These are phyloP conservation scores for Rhynchospora tenuis DNA, from an alignment of 176 grass and related monocot genomes.

Conservation along the genomic window DNA sequence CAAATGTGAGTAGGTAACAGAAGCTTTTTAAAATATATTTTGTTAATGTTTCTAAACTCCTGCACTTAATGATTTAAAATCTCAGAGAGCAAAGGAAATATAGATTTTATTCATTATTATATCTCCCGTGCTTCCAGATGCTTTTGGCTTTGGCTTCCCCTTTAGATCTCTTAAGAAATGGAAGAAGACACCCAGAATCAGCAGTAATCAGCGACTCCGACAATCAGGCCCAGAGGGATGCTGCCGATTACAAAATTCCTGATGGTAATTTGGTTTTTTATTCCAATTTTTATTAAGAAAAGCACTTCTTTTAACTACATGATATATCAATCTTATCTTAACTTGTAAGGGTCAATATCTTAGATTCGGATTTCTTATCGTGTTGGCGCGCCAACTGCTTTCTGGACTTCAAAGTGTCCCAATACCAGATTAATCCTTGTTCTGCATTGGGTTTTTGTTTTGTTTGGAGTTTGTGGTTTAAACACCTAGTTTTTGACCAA, in stretches of 20 bases:
- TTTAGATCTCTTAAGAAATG: slow-evolving; percentile 40
- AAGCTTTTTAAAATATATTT: not conserved
- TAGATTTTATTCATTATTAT: not conserved
- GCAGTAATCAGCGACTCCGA: slow-evolving; percentile 11
- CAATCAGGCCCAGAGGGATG: slow-evolving; percentile 37
- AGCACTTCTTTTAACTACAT: not conserved
- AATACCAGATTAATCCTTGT: not conserved
- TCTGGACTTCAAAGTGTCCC: not conserved
- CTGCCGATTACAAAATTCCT: slow-evolving; percentile 46
- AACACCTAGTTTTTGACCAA: not conserved
- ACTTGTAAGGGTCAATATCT: not conserved
- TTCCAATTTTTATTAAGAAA: not conserved
- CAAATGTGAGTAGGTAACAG: not conserved
- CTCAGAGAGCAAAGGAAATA: not conserved
- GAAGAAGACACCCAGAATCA: slow-evolving; percentile 34
- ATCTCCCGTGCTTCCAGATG: slow-evolving; percentile 41
- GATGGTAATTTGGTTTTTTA: slow-evolving; percentile 50
- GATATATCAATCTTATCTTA: not conserved
- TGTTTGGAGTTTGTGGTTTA: not conserved
- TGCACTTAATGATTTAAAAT: not conserved
- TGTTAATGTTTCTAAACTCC: not conserved
- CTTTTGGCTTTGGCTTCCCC: slow-evolving; percentile 49
- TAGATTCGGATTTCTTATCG: not conserved
- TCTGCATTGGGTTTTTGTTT: not conserved
- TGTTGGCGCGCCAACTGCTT: not conserved